Evolutionary conservation across 202 grass and related monocot genomes (phyloP), one percentile per base, ranked within the genome.

Genomic region (Elaeis oleifera): DNA sequence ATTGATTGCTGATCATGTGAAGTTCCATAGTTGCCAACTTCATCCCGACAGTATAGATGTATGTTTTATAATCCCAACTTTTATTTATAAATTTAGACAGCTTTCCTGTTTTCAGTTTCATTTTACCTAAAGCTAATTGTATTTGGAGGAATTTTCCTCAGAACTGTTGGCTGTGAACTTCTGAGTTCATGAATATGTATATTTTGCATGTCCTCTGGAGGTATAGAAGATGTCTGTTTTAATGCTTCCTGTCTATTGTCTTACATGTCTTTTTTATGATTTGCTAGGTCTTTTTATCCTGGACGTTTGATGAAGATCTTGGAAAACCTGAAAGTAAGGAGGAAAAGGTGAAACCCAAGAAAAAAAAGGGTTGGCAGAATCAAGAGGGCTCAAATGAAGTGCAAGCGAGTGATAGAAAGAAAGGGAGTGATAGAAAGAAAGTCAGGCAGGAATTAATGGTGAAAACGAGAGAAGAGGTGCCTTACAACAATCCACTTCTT

Each of bases 271-370:
- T 18, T 48, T 19, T 26, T 36, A 44, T 63, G 25, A 50, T 72
- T 20, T 80, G 5, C 54, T 60, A 99, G 94, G 88, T 89, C 9
- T 86, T 91, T 73, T 79, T 92, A 27, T 92, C 77, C 70, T 83
- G 92, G 76, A 92, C 71, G 59, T 92, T 99, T 74, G 94, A 99
- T 80, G 88, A 99, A 71, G 82, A 92, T 88, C 19, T 99, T 74
- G 52, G 78, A 59, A 89, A 92, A 77, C 60, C 71, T 50, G 75
- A 84, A 22, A 77, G 16, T 8, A 72, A 76, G 58, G 72, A 78
- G 51, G 73, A 83, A 61, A 78, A 72, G 59, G 63, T 54, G 57
- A 89, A 81, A 80, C 68, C 71, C 66, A 85, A 97, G 70, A 86
- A 75, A 65, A 83, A 66, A 25, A 79, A 79, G 73, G 49, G 63